Evolutionary conservation across 2,329 filamentous ascomycete genomes (phyloP).

Genomic region (Phialophora verrucosa): DNA sequence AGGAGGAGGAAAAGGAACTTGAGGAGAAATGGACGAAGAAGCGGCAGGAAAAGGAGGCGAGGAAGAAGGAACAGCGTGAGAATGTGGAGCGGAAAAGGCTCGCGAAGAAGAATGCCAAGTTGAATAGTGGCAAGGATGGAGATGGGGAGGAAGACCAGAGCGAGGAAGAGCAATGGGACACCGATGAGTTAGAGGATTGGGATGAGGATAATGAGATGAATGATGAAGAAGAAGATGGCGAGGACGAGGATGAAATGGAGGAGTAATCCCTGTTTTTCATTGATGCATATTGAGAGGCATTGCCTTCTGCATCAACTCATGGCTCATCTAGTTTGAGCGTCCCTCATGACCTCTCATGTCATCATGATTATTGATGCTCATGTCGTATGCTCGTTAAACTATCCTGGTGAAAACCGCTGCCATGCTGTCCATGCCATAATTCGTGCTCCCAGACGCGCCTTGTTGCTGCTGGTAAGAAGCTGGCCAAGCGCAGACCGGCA

Average conservation of each 20-base stretch:
- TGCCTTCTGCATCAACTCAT: not conserved
- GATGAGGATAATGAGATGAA: conserved; percentile 42
- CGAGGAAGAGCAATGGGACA: conserved; percentile 58
- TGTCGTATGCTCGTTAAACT: not conserved
- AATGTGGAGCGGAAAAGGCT: conserved; percentile 88
- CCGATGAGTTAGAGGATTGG: conserved; percentile 50
- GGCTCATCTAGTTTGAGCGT: not conserved
- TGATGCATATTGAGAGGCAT: not conserved
- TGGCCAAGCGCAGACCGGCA: conserved; percentile 35
- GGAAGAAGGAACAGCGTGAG: conserved; percentile 81
- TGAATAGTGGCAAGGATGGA: conserved; percentile 52
- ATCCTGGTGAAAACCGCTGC: not conserved
- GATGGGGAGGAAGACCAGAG: conserved; percentile 61
- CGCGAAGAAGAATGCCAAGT: conserved; percentile 58
- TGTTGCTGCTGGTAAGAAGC: not conserved
- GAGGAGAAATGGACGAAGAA: conserved; percentile 83
- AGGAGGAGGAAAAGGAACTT: conserved; percentile 75
- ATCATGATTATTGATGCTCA: not conserved
- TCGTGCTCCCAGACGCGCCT: not conserved
- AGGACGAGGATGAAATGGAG: conserved; percentile 36
- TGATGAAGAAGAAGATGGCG: conserved; percentile 31
- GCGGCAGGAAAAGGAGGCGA: conserved; percentile 78
- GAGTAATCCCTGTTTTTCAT: conserved; percentile 41
- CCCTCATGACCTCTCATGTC: not conserved
- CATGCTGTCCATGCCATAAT: not conserved